Conservation (phyloP, 768 basidiomycete species). For the Tulasnella sp. region DNA sequence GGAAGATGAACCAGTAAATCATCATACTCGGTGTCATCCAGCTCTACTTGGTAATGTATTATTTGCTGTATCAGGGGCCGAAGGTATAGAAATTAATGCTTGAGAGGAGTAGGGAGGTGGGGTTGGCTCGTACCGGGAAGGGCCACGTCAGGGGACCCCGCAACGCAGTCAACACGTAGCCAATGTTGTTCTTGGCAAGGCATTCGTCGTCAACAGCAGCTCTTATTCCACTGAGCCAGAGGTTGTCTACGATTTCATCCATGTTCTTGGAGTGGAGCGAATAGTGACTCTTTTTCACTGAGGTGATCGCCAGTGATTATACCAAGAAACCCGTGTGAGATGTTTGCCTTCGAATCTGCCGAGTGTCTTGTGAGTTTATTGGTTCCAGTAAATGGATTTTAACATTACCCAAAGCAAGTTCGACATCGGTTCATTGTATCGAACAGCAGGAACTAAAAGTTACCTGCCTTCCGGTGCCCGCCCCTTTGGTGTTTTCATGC, state of each 20-base stretch:
- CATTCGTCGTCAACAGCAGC: slow-evolving; percentile 56
- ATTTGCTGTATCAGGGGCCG: slow-evolving; percentile 52
- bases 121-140: slow-evolving; percentile 42
- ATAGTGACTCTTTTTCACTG: background rate
- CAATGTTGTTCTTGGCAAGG: slow-evolving; percentile 65
- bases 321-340: background rate
- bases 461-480: no score
- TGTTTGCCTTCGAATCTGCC: no score
- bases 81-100: slow-evolving; percentile 7
- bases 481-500: no score
- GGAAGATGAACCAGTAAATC: slow-evolving; percentile 75
- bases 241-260: slow-evolving; percentile 68
- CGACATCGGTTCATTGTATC: no score
- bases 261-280: slow-evolving; percentile 34
- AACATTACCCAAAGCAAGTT: no score
- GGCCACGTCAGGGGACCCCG: slow-evolving; percentile 53
- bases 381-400: no score
- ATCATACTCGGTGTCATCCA: slow-evolving; percentile 66
- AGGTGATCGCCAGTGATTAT: background rate
- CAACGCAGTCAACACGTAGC: slow-evolving; percentile 66
- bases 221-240: slow-evolving; percentile 79
- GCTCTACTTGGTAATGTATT: slow-evolving; percentile 64
- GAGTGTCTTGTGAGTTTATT: no score
- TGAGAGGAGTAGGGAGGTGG: background rate
- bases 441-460: no score